Base-by-base conservation (phyloP, 1,284 basidiomycete genomes). In the Apiotrichum mycotoxinovorans region DNA sequence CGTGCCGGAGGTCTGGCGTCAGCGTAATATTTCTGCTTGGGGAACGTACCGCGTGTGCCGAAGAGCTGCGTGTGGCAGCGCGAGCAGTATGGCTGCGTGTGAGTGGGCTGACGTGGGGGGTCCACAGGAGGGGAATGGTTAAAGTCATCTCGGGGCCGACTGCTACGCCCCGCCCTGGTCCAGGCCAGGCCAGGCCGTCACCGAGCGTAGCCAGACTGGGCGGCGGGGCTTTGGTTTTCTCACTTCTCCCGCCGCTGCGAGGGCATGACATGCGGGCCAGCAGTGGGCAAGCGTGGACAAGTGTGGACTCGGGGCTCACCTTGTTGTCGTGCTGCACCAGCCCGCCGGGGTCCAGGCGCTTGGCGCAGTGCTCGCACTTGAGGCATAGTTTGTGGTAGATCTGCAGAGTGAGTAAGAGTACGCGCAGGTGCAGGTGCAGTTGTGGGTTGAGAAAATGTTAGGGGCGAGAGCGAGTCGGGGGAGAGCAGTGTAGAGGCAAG, bases 341-440 rank as follows among this genome's bases (percentile, higher is more conserved):
- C 15, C 64, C 58, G 4, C 76, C 69, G 12, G 75, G 68, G 57
- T 79, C 77, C 18, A 79, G 66, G 9, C 73, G 60, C 61, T 78
- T 79, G 48, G 64, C 62, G 63, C 78, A 80, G 10, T 65, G 60
- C 33, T 62, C 52, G 56, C 79, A 80, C 52, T 77, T 76, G 44
- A 80, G 61, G 52, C 79, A 80, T 1, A 69, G 57, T 58, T 79
- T 79, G 65, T 80, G 79, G 49, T 78, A 80, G 43, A 76, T 71
- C 75, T 77, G 60, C 11, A 20, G 40, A 41, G n/a, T 11, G 45
- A 10, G 30, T 7, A 7, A 14, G 11, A 20, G n/a, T 3, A 10
- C 22, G 26, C 33, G 14, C 9, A 4, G n/a, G 20, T 27, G 25
- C 45, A 23, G 14, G 42, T 11, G 22, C 9, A 27, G 20, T 11